These are phyloP conservation scores for Monilinia laxa DNA, from an alignment of 2,329 filamentous ascomycete genomes.

Conservation along the genomic window DNA sequence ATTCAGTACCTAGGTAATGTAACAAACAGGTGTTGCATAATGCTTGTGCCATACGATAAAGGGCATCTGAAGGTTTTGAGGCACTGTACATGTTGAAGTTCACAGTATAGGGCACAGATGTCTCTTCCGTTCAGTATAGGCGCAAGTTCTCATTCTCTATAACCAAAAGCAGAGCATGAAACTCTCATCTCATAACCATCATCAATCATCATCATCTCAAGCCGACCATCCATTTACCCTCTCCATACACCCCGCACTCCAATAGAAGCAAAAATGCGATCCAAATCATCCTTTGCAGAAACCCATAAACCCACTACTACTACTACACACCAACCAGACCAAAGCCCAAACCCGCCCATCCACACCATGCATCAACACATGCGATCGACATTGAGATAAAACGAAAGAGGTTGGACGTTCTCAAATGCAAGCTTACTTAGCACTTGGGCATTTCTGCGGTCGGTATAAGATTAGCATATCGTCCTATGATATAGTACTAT, in stretches of 20 bases:
- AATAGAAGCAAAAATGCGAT: background rate
- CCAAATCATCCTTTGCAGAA: background rate
- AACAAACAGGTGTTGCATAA: background rate
- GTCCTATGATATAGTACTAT: background rate
- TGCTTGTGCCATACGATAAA: background rate
- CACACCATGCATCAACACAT: background rate
- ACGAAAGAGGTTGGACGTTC: background rate
- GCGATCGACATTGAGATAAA: background rate
- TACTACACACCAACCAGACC: background rate
- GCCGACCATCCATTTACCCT: background rate
- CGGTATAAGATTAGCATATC: background rate
- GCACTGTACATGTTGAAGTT: background rate
- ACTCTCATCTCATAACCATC: background rate
- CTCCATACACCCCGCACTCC: constrained; percentile 5
- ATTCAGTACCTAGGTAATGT: background rate
- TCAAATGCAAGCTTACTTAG: background rate
- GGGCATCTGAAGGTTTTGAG: no score
- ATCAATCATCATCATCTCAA: background rate
- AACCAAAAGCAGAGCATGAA: background rate
- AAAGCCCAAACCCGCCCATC: background rate
- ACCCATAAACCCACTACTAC: no score
- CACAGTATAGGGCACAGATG: background rate
- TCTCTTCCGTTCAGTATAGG: no score
- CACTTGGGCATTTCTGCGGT: constrained; percentile 1
- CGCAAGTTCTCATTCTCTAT: background rate